These are phyloP conservation scores for Acanthamoeba rhysodes DNA, from an alignment of 208 protist species.

Conservation along the genomic window DNA sequence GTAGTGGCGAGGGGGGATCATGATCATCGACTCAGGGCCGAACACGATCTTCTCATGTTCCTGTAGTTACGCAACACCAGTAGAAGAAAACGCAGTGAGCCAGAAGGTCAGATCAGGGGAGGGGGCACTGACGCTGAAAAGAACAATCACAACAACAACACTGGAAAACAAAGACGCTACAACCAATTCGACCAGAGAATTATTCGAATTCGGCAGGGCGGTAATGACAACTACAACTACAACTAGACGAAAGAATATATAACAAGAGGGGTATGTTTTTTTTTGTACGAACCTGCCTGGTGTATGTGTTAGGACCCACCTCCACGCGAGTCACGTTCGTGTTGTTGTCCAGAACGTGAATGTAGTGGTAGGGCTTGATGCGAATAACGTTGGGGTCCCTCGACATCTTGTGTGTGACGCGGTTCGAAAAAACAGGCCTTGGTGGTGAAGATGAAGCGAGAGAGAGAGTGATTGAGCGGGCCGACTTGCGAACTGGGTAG, in stretches of 20 bases:
- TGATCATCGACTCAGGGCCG: slow-evolving; percentile 92
- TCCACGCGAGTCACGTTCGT: slow-evolving; percentile 84
- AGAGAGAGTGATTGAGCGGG: not conserved
- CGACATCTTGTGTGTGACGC: not conserved
- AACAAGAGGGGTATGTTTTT: not conserved
- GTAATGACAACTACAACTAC: too few relatives aligned
- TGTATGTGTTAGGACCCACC: slow-evolving; percentile 95
- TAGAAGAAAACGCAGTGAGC: not conserved
- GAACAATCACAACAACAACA: too few relatives aligned
- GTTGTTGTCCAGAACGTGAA: slow-evolving; percentile 97
- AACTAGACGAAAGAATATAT: not conserved
- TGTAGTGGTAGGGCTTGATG: slow-evolving; percentile 95
- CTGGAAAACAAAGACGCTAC: too few relatives aligned
- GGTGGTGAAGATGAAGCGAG: not conserved
- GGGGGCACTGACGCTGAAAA: too few relatives aligned
- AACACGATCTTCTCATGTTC: slow-evolving; percentile 94
- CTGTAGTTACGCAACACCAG: not conserved
- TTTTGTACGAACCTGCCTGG: slow-evolving; percentile 59
- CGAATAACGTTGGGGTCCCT: slow-evolving; percentile 88
- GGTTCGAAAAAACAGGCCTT: not conserved
- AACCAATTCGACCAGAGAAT: too few relatives aligned
- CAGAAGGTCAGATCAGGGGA: too few relatives aligned
- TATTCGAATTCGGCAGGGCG: too few relatives aligned
- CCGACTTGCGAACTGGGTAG: not conserved
- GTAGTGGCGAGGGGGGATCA: slow-evolving; percentile 94